Base-by-base conservation (phyloP, 2,329 filamentous ascomycete species). In the Calcarisporium arbuscula region DNA sequence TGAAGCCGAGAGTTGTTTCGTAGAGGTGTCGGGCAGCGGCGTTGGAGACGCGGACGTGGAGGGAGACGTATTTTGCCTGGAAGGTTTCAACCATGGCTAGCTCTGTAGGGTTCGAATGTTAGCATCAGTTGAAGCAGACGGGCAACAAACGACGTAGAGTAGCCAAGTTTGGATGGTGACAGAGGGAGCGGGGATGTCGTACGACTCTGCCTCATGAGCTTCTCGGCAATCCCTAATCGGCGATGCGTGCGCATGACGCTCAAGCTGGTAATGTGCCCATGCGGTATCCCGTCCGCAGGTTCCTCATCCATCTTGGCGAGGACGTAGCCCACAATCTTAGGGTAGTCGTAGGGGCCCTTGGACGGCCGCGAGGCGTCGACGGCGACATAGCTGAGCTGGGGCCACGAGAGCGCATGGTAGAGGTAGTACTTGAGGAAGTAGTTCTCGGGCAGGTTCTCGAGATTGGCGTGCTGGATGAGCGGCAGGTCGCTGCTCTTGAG, bases 351-450 rank as follows among this genome's bases (percentile, higher is more conserved):
- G 30, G 82, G 80, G 1, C 81, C 78, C 57, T 82, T 82, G 49
- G 75, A 75, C 21, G 87, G 85, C 22, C 87, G 78, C 15, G 83
- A 85, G 38, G 89, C 81, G 61, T 96, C 90, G 51, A 98, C 88
- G 49, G 92, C 92, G 38, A 98, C 90, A 64, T 89, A 96, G 64
- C 83, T 90, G 46, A 98, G 79, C 66, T 96, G 90, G 29, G 92
- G 92, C 92, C 92, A 98, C 51, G 88, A 94, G 48, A 96, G 80
- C 12, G 90, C 89, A 65, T 98, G 92, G 76, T 98, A 98, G 55
- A 98, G 80, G 70, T 98, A 98, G 74, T 98, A 98, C 75, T 98
- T 98, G 66, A 95, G 85, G 62, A 96, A 96, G 77, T 98, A 98
- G 73, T 98, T 98, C 65, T 98, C 92, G 46, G 92, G 92, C 35